Percentiles rank a stretch among this genome's conserved stretches.
Evolutionary conservation across 805 yeast species (phyloP).

Genomic region (Dipodascus albidus): DNA sequence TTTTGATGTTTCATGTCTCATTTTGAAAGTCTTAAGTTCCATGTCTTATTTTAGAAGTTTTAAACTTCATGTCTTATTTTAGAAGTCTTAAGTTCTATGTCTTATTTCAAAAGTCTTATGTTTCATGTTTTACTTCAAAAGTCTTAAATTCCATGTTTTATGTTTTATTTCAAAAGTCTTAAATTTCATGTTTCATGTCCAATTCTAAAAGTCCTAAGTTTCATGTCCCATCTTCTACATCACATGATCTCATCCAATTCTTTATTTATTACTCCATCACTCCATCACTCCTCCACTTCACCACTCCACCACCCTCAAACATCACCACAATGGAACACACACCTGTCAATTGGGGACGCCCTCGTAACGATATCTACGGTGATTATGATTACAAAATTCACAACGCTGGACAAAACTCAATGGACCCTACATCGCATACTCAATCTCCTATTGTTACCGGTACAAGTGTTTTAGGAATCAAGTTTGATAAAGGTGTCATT

Average conservation of each 20-base stretch:
- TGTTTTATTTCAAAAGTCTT: too few relatives aligned
- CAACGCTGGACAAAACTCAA: constrained; percentile 34
- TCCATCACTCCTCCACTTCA: neutral
- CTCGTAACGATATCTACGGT: constrained; percentile 74
- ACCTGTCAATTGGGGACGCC: constrained; percentile 94
- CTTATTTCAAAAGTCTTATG: too few relatives aligned
- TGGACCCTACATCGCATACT: constrained; percentile 68
- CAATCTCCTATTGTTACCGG: constrained; percentile 95
- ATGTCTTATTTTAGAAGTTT: too few relatives aligned
- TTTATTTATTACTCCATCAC: neutral
- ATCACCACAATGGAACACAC: constrained; percentile 73
- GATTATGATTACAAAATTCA: constrained; percentile 43
- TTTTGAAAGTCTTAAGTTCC: too few relatives aligned
- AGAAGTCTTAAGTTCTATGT: too few relatives aligned
- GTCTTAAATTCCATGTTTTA: too few relatives aligned
- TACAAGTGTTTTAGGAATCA: constrained; percentile 86
- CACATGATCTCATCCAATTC: neutral
- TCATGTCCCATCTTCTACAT: too few relatives aligned
- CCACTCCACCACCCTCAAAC: neutral
- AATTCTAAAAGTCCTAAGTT: too few relatives aligned
- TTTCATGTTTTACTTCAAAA: too few relatives aligned
- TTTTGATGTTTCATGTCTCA: too few relatives aligned
- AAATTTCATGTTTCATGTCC: too few relatives aligned
- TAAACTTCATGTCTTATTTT: too few relatives aligned
- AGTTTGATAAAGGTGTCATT: constrained; percentile 80